These are phyloP conservation scores for Biscutella auriculata DNA, from an alignment of 441 rosid species.

Conservation along the genomic window DNA sequence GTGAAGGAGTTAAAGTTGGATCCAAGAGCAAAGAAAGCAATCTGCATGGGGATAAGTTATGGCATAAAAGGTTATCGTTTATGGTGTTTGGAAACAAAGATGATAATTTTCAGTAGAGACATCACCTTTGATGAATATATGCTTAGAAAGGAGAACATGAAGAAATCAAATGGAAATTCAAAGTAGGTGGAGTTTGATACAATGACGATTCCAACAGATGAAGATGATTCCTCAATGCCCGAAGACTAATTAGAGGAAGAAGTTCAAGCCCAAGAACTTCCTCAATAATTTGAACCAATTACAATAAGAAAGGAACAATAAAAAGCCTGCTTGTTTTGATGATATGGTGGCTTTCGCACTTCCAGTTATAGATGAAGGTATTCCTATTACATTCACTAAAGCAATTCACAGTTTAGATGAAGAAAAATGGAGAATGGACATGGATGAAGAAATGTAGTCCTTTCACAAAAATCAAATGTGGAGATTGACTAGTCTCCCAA, in stretches of 20 bases:
- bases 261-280: background rate
- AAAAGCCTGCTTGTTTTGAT: too few species aligned
- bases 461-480: too few species aligned
- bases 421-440: background rate
- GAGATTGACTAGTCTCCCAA: too few species aligned
- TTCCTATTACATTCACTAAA: background rate
- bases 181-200: background rate
- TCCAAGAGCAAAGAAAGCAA: too few species aligned
- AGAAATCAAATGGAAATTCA: background rate
- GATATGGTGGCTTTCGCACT: too few species aligned
- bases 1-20: too few species aligned
- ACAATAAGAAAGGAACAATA: background rate
- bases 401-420: background rate
- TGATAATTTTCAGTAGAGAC: background rate
- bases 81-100: background rate
- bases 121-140: background rate
- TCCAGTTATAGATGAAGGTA: too few species aligned
- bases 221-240: background rate
- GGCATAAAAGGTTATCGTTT: too few species aligned
- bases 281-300: background rate
- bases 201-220: background rate
- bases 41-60: too few species aligned
- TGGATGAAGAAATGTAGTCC: background rate
- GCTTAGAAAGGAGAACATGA: background rate
- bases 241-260: background rate